Percentiles rank a stretch among this genome's conserved stretches.
These are phyloP conservation scores for Candida insectalens DNA, from an alignment of 805 yeast genomes.

Conservation along the genomic window DNA sequence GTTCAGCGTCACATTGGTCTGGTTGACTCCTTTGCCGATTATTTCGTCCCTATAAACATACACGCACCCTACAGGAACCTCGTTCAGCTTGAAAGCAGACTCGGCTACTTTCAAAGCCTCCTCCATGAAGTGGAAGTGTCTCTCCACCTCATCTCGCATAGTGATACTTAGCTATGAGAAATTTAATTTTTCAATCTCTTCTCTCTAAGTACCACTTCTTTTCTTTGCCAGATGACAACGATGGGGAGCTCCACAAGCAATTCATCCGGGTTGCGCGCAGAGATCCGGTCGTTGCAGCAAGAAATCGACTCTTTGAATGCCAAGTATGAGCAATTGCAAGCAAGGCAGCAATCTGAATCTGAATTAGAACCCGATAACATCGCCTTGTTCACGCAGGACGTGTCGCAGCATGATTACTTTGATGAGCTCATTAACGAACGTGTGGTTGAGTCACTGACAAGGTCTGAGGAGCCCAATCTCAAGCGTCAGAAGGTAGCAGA, in stretches of 20 bases:
- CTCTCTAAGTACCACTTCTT: not conserved
- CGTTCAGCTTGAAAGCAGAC: slow-evolving; percentile 53
- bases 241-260: slow-evolving; percentile 1
- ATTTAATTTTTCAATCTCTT: too few species aligned
- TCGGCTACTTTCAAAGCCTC: slow-evolving; percentile 48
- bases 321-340: slow-evolving; percentile 1
- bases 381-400: not conserved
- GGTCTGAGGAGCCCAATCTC: slow-evolving; percentile 3
- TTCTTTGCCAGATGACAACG: not conserved
- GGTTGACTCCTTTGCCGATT: slow-evolving; percentile 73
- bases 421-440: slow-evolving; percentile 18
- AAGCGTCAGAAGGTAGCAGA: slow-evolving; percentile 3
- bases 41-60: slow-evolving; percentile 43
- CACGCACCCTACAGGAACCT: slow-evolving; percentile 81
- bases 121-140: slow-evolving; percentile 35
- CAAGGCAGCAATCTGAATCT: not conserved
- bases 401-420: slow-evolving; percentile 20
- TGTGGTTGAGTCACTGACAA: slow-evolving; percentile 14
- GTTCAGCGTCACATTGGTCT: slow-evolving; percentile 73
- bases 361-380: not conserved
- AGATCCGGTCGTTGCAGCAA: not conserved
- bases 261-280: not conserved
- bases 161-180: not conserved
- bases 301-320: slow-evolving; percentile 2
- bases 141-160: not conserved